phyloP scores from a whole-genome alignment of 2,329 filamentous ascomycete species.

The Podosphaera fusca region DNA sequence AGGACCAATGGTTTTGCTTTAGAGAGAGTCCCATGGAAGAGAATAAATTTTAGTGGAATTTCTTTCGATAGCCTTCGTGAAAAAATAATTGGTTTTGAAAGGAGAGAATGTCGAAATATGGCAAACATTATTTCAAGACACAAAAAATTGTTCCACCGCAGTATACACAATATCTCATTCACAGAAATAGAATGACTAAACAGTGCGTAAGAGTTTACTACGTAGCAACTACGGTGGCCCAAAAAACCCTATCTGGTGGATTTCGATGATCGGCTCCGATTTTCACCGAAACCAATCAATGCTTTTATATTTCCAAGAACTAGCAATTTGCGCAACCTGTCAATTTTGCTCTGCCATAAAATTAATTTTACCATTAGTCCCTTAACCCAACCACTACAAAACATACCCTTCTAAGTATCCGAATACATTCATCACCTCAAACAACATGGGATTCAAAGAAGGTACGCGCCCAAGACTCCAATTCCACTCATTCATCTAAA shows the following conservation, averaged over 20 bases:
- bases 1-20: slow-evolving; percentile 40
- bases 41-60: too few species aligned
- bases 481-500: background rate
- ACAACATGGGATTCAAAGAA: slow-evolving; percentile 19
- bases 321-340: background rate
- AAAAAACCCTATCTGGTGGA: background rate
- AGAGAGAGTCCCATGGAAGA: slow-evolving; percentile 15
- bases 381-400: too few species aligned
- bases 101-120: too few species aligned
- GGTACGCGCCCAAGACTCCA: slow-evolving; percentile 13
- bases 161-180: too few species aligned
- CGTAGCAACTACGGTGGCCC: background rate
- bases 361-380: too few species aligned
- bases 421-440: slow-evolving; percentile 4
- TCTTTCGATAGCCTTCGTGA: too few species aligned
- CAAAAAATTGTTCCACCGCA: too few species aligned
- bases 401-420: too few species aligned
- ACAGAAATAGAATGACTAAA: too few species aligned
- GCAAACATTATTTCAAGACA: too few species aligned
- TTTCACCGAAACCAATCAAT: background rate
- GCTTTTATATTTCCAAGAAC: background rate
- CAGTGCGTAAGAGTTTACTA: background rate
- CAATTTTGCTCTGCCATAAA: too few species aligned
- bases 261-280: background rate
- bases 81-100: too few species aligned